Evolutionary conservation across 2,329 filamentous ascomycete genomes (phyloP).

Genomic region (Escovopsis weberi): DNA sequence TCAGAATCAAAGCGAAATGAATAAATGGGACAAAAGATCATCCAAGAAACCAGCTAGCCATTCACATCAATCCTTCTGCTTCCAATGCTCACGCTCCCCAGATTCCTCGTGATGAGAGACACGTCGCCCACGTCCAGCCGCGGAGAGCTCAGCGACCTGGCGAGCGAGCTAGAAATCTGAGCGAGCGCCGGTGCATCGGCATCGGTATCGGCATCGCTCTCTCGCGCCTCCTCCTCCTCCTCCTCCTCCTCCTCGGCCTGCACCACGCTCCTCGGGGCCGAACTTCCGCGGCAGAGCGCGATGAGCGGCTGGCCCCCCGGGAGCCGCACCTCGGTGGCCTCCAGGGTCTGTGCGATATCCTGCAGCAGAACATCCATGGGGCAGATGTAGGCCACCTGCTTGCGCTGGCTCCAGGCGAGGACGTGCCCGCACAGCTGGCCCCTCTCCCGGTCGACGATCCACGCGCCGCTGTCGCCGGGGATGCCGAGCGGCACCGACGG

Average conservation of each 20-base stretch:
- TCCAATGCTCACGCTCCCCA: constrained; percentile 20
- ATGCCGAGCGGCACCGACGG: constrained; percentile 38
- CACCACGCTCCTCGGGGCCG: no score
- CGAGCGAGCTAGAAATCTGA: constrained; percentile 7
- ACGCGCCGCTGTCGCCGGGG: constrained; percentile 84
- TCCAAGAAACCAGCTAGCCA: neutral
- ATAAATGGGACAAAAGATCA: neutral
- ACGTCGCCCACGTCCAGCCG: constrained; percentile 15
- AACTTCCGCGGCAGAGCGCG: constrained; percentile 2
- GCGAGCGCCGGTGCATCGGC: constrained; percentile 1
- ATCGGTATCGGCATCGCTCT: neutral
- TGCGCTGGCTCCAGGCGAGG: constrained; percentile 70
- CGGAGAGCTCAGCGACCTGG: constrained; percentile 13
- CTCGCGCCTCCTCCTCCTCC: constrained; percentile 5
- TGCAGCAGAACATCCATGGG: constrained; percentile 84
- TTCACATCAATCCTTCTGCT: constrained; percentile 5
- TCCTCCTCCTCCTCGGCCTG: no score
- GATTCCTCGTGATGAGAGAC: constrained; percentile 13
- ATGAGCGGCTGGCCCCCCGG: constrained; percentile 42
- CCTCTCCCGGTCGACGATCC: constrained; percentile 71
- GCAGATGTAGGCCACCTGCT: constrained; percentile 77
- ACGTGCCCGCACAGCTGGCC: constrained; percentile 81
- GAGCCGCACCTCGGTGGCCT: constrained; percentile 54
- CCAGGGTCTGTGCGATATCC: constrained; percentile 69
- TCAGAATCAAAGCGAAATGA: neutral